These are phyloP conservation scores for Talinum fruticosum DNA, from an alignment of 148 eudicot species.

Conservation along the genomic window DNA sequence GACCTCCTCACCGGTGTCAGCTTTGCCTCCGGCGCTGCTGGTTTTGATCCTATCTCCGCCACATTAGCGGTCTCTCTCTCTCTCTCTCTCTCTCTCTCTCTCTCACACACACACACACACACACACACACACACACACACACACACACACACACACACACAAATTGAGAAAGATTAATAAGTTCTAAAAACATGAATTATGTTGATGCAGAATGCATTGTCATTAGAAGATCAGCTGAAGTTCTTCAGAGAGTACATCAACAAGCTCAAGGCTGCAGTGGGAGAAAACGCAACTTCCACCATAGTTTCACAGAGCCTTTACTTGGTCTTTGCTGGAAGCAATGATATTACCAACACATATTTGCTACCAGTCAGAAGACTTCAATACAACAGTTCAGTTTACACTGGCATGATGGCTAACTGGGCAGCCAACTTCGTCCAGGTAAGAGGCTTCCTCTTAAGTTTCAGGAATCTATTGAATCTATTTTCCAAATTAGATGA, in stretches of 20 bases:
- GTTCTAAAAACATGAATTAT: not conserved
- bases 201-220: conserved; percentile 21
- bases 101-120: not conserved
- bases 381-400: conserved; percentile 10
- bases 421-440: conserved; percentile 32
- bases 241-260: conserved; percentile 30
- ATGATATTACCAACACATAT: conserved; percentile 33
- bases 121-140: not conserved
- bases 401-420: conserved; percentile 21
- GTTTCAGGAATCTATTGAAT: not conserved
- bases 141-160: not conserved
- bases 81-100: not conserved
- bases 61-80: conserved; percentile 38
- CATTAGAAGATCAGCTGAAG: conserved; percentile 27
- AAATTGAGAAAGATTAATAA: not conserved
- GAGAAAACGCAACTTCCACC: conserved; percentile 25
- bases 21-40: conserved; percentile 41
- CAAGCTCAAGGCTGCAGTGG: conserved; percentile 29
- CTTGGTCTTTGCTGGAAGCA: conserved; percentile 33
- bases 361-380: conserved; percentile 14
- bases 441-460: conserved; percentile 15
- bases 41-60: conserved; percentile 42
- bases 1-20: conserved; percentile 52
- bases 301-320: conserved; percentile 30
- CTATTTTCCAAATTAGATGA: not conserved